Evolutionary conservation across 1,284 basidiomycete genomes (phyloP), one percentile per base, ranked within the genome.

Genomic region (Papiliotrema fonsecae): DNA sequence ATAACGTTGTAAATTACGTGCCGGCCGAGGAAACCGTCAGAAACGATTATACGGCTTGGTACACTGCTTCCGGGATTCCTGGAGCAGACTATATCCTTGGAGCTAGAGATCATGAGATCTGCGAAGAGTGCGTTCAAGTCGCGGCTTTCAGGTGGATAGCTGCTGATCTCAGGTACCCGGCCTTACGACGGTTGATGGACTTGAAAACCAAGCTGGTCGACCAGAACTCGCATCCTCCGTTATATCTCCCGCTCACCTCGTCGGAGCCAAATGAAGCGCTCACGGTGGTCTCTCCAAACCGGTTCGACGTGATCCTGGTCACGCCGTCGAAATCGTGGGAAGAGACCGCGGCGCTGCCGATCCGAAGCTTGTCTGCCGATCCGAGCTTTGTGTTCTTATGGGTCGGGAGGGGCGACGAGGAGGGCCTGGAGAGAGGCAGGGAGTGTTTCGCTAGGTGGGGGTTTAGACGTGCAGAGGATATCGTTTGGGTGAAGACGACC

Each of bases 401-500:
- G 94, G 92, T 97, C 1, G 96, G 94, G 3, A 85, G 83, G 50
- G 92, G 91, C 1, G 85, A 87, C 14, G 84, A 85, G 2, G 89
- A 92, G 42, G 96, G 92, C 0, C 78, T 98, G 6, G 96, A 98
- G 71, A 79, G 86, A 28, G 94, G 96, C 0, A 78, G 94, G 32
- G 94, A 97, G 67, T 79, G 94, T 30, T 79, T 97, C 40, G 85
- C 85, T 1, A 86, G 83, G 64, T 99, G 94, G 94, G 94, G 94
- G 1, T 99, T 94, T 69, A 77, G 94, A 39, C 75, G 94, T 41
- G 97, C 91, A 61, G 94, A 98, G 69, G 94, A 98, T 69, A 90
- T 98, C 19, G 87, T 94, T 4, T 97, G 93, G 91, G 85, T 96
- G 49, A 92, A 89, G 75, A 94, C 90, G 28, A 97, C 96, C 66